A percentile compares a stretch with the other conserved stretches of the same genome.
Conservation (phyloP, 2,329 filamentous ascomycete genomes). For the Dryadomyces quercivorus region DNA sequence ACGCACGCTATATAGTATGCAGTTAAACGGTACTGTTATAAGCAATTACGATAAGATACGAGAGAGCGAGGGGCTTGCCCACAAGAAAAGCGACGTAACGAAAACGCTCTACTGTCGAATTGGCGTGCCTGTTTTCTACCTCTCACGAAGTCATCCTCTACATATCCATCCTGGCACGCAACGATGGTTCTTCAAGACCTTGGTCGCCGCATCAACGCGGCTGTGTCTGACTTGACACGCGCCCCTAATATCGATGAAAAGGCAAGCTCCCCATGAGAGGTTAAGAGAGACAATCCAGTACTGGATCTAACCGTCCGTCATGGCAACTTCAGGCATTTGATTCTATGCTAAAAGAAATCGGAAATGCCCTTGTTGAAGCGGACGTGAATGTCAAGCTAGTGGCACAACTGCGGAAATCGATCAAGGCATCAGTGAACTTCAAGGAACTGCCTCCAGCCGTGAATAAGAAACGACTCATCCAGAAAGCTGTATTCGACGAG, state of each 20-base stretch:
- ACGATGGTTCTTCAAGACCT: conserved; percentile 97
- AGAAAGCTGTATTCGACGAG: conserved; percentile 96
- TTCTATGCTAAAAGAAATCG: conserved; percentile 97
- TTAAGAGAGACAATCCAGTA: not conserved
- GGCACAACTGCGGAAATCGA: conserved; percentile 80
- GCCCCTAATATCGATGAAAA: conserved; percentile 94
- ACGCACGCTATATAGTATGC: too few relatives aligned
- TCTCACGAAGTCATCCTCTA: not conserved
- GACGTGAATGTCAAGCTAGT: conserved; percentile 96
- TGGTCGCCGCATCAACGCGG: conserved; percentile 94
- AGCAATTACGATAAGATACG: too few relatives aligned
- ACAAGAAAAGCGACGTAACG: conserved; percentile 5
- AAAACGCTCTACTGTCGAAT: not conserved
- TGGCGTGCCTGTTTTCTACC: not conserved
- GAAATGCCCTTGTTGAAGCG: conserved; percentile 85
- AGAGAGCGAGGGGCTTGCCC: not conserved
- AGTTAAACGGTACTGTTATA: too few relatives aligned
- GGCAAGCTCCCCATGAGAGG: conserved; percentile 31
- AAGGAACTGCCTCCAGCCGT: conserved; percentile 81
- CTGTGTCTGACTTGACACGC: conserved; percentile 83
- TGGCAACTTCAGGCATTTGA: conserved; percentile 63
- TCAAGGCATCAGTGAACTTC: conserved; percentile 85
- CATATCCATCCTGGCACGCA: not conserved
- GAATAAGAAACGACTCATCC: conserved; percentile 97
- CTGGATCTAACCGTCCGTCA: not conserved